Percentiles rank a stretch among this genome's conserved stretches.
Evolutionary conservation across 768 basidiomycete genomes (phyloP).

Genomic region (Crepidotus variabilis): DNA sequence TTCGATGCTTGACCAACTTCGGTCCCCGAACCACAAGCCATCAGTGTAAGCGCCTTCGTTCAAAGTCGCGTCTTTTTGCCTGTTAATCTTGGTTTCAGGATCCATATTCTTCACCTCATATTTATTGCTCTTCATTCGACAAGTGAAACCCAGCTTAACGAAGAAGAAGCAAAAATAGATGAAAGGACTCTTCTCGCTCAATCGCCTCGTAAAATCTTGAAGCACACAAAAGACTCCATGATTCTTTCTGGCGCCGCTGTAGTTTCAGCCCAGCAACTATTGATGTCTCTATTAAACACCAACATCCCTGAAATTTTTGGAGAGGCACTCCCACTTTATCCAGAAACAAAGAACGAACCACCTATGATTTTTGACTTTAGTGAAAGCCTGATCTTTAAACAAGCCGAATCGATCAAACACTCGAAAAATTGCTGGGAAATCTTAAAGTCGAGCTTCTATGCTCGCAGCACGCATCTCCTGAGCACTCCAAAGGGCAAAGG

Average conservation of each 20-base stretch:
- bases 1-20: slow-evolving; percentile 55
- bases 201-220: slow-evolving; percentile 49
- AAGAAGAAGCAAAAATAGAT: slow-evolving; percentile 19
- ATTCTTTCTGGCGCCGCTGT: slow-evolving; percentile 43
- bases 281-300: slow-evolving; percentile 53
- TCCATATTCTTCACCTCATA: slow-evolving; percentile 63
- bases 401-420: slow-evolving; percentile 49
- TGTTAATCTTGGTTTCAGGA: slow-evolving; percentile 29
- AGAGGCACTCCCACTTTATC: slow-evolving; percentile 52
- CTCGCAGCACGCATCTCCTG: slow-evolving; percentile 25
- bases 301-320: slow-evolving; percentile 52
- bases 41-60: slow-evolving; percentile 41
- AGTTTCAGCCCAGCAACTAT: slow-evolving; percentile 45
- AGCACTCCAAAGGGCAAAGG: slow-evolving; percentile 30
- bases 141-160: slow-evolving; percentile 15
- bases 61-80: background rate
- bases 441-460: slow-evolving; percentile 50
- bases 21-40: slow-evolving; percentile 53
- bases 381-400: slow-evolving; percentile 56
- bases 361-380: slow-evolving; percentile 29
- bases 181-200: slow-evolving; percentile 23
- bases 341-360: slow-evolving; percentile 18
- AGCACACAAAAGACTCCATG: slow-evolving; percentile 32
- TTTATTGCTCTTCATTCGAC: slow-evolving; percentile 69
- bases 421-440: slow-evolving; percentile 62